These are phyloP conservation scores for Aegilops speltoides DNA, from an alignment of 176 grass and related monocot species.

Conservation along the genomic window DNA sequence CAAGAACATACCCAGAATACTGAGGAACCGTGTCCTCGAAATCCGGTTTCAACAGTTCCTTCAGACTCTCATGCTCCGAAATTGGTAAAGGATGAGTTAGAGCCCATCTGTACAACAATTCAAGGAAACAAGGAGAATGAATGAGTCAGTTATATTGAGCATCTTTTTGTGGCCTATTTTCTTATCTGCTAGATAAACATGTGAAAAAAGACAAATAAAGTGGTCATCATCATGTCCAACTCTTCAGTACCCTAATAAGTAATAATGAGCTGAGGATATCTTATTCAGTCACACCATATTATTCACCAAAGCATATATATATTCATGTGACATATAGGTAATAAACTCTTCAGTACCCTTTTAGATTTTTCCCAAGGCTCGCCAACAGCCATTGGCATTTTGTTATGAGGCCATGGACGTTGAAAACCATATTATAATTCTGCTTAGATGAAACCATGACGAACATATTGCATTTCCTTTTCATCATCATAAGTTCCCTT, in stretches of 20 bases:
- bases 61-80: conserved; percentile 85
- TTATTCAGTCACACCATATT: neutral
- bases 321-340: neutral
- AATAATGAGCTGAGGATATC: neutral
- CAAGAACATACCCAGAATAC: conserved; percentile 86
- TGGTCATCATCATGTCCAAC: neutral
- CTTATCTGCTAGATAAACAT: conserved; percentile 1
- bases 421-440: neutral
- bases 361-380: neutral
- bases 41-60: conserved; percentile 95
- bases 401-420: neutral
- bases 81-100: conserved; percentile 75
- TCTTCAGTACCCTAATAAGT: neutral
- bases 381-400: neutral
- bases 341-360: neutral
- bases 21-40: conserved; percentile 97
- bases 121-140: neutral
- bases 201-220: neutral
- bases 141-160: neutral
- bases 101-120: conserved; percentile 60
- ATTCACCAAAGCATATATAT: conserved; percentile 1
- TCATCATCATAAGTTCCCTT: neutral
- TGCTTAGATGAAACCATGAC: neutral
- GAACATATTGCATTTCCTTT: neutral
- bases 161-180: neutral